phyloP scores from a whole-genome alignment of 1,139 yeast genomes.

The Williopsis jadinii region DNA sequence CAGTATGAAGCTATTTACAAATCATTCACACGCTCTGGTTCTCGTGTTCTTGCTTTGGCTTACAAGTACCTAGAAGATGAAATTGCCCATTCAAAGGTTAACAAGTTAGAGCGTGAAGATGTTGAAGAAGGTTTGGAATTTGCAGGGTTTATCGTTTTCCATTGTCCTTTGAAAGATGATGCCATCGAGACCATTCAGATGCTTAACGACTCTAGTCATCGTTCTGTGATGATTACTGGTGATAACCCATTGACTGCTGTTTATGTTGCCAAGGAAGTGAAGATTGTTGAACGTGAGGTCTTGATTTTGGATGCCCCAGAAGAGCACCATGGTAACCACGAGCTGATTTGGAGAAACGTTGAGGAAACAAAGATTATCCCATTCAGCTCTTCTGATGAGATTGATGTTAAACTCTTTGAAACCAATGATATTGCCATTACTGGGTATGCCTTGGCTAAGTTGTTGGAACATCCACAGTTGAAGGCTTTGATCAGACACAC shows the following conservation, averaged over 20 bases:
- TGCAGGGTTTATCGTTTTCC: conserved; percentile 95
- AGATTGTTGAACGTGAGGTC: conserved; percentile 74
- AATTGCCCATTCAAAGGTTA: conserved; percentile 44
- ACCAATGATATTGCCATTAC: conserved; percentile 85
- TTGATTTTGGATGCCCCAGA: conserved; percentile 86
- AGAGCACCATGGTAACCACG: conserved; percentile 44
- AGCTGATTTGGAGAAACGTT: conserved; percentile 80
- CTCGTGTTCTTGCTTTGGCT: conserved; percentile 93
- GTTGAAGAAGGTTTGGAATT: conserved; percentile 71
- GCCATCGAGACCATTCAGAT: conserved; percentile 85
- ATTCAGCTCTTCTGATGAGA: conserved; percentile 50
- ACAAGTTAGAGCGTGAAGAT: conserved; percentile 57
- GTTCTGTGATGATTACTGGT: conserved; percentile 97
- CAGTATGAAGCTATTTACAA: conserved; percentile 83
- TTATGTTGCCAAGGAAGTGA: conserved; percentile 93
- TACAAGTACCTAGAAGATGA: conserved; percentile 62
- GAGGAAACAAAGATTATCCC: conserved; percentile 71
- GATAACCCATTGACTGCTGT: conserved; percentile 98
- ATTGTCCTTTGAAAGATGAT: conserved; percentile 91
- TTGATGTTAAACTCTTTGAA: conserved; percentile 53
- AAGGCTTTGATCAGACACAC: conserved; percentile 73
- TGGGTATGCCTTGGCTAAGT: conserved; percentile 76
- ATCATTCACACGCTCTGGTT: conserved; percentile 89
- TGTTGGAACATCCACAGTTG: conserved; percentile 59
- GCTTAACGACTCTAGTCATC: conserved; percentile 93